Evolutionary conservation across 305 asterid genomes (phyloP).

Genomic region (Fraxinus xanthoxyloides): DNA sequence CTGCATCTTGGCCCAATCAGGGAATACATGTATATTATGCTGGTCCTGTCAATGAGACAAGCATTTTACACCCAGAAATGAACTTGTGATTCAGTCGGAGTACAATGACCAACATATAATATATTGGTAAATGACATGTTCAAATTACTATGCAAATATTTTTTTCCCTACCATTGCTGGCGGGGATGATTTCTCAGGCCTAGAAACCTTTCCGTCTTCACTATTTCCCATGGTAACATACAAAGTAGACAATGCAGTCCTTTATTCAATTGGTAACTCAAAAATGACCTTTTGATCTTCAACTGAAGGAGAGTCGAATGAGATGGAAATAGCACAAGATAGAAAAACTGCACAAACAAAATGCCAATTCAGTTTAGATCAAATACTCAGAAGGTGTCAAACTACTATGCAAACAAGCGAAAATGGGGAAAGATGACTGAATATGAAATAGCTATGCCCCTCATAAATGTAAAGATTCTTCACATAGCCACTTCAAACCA

Average conservation of each 20-base stretch:
- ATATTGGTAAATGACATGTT: not conserved
- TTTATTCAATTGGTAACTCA: not conserved
- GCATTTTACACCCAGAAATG: not conserved
- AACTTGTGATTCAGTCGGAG: not conserved
- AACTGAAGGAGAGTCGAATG: not conserved
- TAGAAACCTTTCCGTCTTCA: constrained; percentile 45
- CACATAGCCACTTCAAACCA: not conserved
- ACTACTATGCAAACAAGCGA: not conserved
- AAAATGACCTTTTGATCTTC: not conserved
- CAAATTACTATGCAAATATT: not conserved
- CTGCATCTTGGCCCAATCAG: constrained; percentile 78
- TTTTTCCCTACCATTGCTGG: constrained; percentile 37
- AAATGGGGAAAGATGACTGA: not conserved
- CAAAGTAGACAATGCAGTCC: not conserved
- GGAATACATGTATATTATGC: constrained; percentile 41
- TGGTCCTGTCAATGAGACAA: constrained; percentile 42
- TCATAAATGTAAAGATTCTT: not conserved
- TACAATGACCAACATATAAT: not conserved
- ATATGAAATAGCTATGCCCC: not conserved
- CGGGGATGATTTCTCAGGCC: constrained; percentile 46
- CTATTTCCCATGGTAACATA: constrained; percentile 40
- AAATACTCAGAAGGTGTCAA: not conserved
- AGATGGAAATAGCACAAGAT: not conserved
- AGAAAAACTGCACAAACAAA: not conserved
- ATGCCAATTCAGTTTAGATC: not conserved